Evolutionary conservation across 1,139 yeast species (phyloP).

Genomic region (Dujonia santamariae): DNA sequence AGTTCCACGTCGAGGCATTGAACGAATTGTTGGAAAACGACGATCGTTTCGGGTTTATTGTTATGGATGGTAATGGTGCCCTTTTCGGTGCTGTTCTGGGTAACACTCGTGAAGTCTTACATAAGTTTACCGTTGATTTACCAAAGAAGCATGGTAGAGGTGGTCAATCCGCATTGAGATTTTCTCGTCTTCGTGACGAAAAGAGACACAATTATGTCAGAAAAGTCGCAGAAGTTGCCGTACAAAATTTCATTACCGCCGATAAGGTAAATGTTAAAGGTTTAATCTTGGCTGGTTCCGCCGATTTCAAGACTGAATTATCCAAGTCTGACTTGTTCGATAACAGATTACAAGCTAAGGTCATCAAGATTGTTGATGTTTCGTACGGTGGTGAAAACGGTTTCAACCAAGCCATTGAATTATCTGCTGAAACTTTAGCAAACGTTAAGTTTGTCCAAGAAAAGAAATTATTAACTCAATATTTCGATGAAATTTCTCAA

Average conservation of each 20-base stretch:
- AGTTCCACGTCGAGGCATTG: conserved; percentile 95
- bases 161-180: conserved; percentile 99
- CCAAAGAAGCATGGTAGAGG: conserved; percentile 99
- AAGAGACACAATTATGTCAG: conserved; percentile 98
- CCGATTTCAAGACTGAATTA: conserved; percentile 95
- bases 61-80: conserved; percentile 99
- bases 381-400: conserved; percentile 99
- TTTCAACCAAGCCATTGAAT: conserved; percentile 96
- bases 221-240: conserved; percentile 97
- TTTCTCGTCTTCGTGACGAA: conserved; percentile 97
- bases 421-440: conserved; percentile 93
- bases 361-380: conserved; percentile 89
- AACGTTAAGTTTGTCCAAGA: conserved; percentile 97
- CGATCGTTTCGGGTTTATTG: conserved; percentile 93
- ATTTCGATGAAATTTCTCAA: conserved; percentile 95
- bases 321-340: conserved; percentile 92
- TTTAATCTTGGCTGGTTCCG: conserved; percentile 94
- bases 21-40: conserved; percentile 92
- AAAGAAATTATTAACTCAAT: conserved; percentile 86
- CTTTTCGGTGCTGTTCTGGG: conserved; percentile 95
- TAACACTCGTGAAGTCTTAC: conserved; percentile 92
- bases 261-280: conserved; percentile 96
- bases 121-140: conserved; percentile 93
- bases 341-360: conserved; percentile 79
- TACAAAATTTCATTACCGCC: conserved; percentile 87